Evolutionary conservation across 305 asterid species (phyloP).

Genomic region (Solanum hybrid): DNA sequence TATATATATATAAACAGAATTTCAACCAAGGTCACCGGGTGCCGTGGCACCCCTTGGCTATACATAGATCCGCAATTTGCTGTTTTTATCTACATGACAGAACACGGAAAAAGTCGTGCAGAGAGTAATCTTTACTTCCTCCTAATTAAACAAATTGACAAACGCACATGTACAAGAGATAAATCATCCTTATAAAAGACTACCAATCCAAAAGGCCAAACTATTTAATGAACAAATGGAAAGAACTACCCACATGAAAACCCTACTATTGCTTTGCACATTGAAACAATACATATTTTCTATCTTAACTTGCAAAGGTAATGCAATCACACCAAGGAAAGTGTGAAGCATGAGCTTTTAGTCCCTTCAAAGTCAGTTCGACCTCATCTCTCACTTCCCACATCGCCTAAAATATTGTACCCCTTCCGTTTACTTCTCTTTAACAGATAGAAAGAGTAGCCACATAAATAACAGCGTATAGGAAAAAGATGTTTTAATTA

Average conservation of each 20-base stretch:
- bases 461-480: background rate
- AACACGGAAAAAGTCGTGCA: background rate
- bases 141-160: background rate
- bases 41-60: background rate
- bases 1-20: too few relatives aligned
- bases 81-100: background rate
- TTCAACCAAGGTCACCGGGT: background rate
- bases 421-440: background rate
- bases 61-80: background rate
- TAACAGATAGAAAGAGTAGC: background rate
- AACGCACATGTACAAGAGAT: background rate
- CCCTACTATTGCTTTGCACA: background rate
- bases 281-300: background rate
- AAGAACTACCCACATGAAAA: background rate
- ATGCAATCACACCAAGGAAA: background rate
- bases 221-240: background rate
- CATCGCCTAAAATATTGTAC: background rate
- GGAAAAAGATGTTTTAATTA: background rate
- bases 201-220: background rate
- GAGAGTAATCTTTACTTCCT: background rate
- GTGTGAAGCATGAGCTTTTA: background rate
- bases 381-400: background rate
- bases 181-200: background rate
- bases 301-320: background rate
- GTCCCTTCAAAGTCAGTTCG: background rate